phyloP scores from a whole-genome alignment of 805 yeast species.

The Teunomyces kruisii region DNA sequence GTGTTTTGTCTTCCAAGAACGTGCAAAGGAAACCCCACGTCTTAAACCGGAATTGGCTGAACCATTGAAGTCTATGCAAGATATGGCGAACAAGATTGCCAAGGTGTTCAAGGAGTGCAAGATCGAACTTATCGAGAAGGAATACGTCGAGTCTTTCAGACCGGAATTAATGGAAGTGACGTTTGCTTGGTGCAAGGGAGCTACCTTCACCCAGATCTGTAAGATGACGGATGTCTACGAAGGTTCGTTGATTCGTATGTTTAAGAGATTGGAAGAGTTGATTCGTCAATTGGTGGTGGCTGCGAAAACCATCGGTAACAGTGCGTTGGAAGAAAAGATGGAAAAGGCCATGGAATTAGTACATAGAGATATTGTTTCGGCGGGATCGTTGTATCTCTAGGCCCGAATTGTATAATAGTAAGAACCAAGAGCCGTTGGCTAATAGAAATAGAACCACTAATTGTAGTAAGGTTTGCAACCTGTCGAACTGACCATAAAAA shows the following conservation, averaged over 20 bases:
- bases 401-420: slow-evolving; percentile 1
- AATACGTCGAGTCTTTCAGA: slow-evolving; percentile 87
- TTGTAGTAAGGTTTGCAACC: not conserved
- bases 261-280: slow-evolving; percentile 91
- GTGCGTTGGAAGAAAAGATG: slow-evolving; percentile 84
- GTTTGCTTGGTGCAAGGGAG: slow-evolving; percentile 95
- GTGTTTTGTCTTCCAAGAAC: slow-evolving; percentile 95
- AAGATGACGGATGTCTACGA: slow-evolving; percentile 99
- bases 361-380: slow-evolving; percentile 94
- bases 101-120: slow-evolving; percentile 87
- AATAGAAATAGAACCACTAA: not conserved
- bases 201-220: slow-evolving; percentile 93
- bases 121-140: slow-evolving; percentile 86
- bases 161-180: slow-evolving; percentile 97
- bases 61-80: slow-evolving; percentile 83
- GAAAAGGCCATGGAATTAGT: slow-evolving; percentile 79
- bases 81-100: slow-evolving; percentile 89
- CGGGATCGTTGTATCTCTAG: slow-evolving; percentile 83
- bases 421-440: too few relatives aligned
- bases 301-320: slow-evolving; percentile 92
- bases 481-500: not conserved
- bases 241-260: slow-evolving; percentile 92
- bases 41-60: slow-evolving; percentile 89
- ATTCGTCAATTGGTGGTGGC: slow-evolving; percentile 87
- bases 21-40: slow-evolving; percentile 84